phyloP scores from a whole-genome alignment of 345 rosid species.

The Citrus cavaleriei region DNA sequence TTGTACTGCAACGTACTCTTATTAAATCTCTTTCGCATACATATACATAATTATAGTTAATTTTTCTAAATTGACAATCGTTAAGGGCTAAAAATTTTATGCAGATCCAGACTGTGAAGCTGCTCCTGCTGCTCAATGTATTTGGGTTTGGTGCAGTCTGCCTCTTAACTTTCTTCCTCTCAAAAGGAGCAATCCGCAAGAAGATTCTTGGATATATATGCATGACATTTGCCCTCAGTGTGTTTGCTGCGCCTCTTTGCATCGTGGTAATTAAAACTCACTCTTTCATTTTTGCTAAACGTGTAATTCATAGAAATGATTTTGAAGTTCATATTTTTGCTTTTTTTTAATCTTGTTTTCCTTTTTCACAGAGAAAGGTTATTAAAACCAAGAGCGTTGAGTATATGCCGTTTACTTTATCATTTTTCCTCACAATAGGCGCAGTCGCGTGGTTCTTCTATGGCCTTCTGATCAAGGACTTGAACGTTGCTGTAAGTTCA shows the following conservation, averaged over 20 bases:
- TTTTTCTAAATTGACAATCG: neutral
- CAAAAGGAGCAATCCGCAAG: slow-evolving; percentile 36
- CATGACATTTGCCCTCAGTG: slow-evolving; percentile 62
- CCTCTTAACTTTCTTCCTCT: slow-evolving; percentile 37
- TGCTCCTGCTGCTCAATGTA: slow-evolving; percentile 42
- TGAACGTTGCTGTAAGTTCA: slow-evolving; percentile 64
- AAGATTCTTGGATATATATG: slow-evolving; percentile 70
- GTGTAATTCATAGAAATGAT: neutral
- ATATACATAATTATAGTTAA: neutral
- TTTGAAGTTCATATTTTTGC: neutral
- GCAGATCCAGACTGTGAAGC: slow-evolving; percentile 55
- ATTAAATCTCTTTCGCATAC: neutral
- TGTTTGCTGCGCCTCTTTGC: slow-evolving; percentile 81
- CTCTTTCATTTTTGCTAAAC: neutral
- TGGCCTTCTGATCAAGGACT: slow-evolving; percentile 60
- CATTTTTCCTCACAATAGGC: slow-evolving; percentile 73
- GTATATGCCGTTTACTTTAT: slow-evolving; percentile 73
- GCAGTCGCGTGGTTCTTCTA: slow-evolving; percentile 94
- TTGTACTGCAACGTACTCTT: too few species aligned
- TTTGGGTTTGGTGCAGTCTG: slow-evolving; percentile 58
- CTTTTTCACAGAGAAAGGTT: slow-evolving; percentile 62
- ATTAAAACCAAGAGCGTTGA: slow-evolving; percentile 78
- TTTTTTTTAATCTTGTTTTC: neutral
- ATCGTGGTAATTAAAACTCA: slow-evolving; percentile 49
- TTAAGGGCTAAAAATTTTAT: neutral